phyloP scores from a whole-genome alignment of 1,284 basidiomycete species.

The Cutaneotrichosporon mucoides region DNA sequence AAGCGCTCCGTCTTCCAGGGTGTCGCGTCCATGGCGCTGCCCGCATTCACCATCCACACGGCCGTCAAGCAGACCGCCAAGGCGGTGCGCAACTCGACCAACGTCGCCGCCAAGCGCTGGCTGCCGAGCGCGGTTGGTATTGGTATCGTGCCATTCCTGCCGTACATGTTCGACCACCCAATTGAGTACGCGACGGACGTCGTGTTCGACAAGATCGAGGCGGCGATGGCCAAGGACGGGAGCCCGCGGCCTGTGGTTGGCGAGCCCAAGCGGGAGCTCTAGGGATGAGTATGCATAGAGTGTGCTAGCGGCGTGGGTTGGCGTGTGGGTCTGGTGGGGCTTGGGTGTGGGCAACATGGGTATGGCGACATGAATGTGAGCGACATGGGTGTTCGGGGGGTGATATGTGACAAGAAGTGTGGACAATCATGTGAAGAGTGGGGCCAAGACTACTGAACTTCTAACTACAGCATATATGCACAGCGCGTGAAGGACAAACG shows the following conservation, averaged over 20 bases:
- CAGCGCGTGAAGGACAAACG: too few relatives aligned
- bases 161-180: slow-evolving; percentile 75
- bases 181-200: slow-evolving; percentile 53
- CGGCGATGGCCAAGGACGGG: slow-evolving; percentile 29
- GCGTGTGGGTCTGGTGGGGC: too few relatives aligned
- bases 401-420: too few relatives aligned
- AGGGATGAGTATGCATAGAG: not conserved
- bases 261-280: not conserved
- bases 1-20: slow-evolving; percentile 81
- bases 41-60: slow-evolving; percentile 67
- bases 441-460: too few relatives aligned
- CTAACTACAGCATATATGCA: too few relatives aligned
- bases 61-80: slow-evolving; percentile 71
- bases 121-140: slow-evolving; percentile 63
- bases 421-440: too few relatives aligned
- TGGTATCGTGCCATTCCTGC: slow-evolving; percentile 71
- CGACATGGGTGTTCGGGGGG: too few relatives aligned
- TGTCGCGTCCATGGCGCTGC: slow-evolving; percentile 54
- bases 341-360: too few relatives aligned
- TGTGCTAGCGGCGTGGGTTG: too few relatives aligned
- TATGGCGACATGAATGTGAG: too few relatives aligned
- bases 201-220: slow-evolving; percentile 53
- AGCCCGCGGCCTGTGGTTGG: not conserved
- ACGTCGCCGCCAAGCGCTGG: slow-evolving; percentile 62
- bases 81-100: slow-evolving; percentile 9